These are phyloP conservation scores for Dryas drummondii DNA, from an alignment of 306 rosid species.

Conservation along the genomic window DNA sequence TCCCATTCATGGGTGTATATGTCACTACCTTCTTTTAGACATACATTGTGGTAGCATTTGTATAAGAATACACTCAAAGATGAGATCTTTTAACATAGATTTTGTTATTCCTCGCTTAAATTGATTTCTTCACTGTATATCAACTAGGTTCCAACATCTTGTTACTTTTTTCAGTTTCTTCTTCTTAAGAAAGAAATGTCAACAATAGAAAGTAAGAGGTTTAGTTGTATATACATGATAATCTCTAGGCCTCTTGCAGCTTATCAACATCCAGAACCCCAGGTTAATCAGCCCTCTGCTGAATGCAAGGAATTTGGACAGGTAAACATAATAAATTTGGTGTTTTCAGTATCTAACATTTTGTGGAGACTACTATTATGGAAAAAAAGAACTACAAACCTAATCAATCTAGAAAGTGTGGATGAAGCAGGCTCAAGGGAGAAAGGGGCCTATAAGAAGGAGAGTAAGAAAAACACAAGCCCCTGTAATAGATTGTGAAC, in stretches of 20 bases:
- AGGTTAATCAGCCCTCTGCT: slow-evolving; percentile 27
- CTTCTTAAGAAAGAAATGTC: background rate
- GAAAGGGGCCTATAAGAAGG: slow-evolving; percentile 42
- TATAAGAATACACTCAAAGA: background rate
- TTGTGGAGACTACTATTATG: background rate
- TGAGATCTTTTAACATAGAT: background rate
- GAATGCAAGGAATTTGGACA: slow-evolving; percentile 37
- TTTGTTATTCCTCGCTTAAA: background rate
- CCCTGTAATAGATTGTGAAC: slow-evolving; percentile 59
- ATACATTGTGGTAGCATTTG: background rate
- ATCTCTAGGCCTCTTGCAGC: slow-evolving; percentile 36
- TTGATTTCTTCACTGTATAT: background rate
- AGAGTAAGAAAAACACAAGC: slow-evolving; percentile 42
- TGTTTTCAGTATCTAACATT: background rate
- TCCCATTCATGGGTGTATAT: background rate
- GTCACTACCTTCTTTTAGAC: background rate
- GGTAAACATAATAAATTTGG: slow-evolving; percentile 33
- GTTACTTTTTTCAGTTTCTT: background rate
- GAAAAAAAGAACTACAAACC: background rate
- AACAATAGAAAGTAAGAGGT: background rate
- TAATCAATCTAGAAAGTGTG: slow-evolving; percentile 21
- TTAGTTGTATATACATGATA: slow-evolving; percentile 5
- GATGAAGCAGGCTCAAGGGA: slow-evolving; percentile 46
- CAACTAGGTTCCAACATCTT: background rate
- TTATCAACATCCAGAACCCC: slow-evolving; percentile 35